A percentile compares a stretch with the other conserved stretches of the same genome.
Evolutionary conservation across 1,139 yeast genomes (phyloP).

Genomic region (Scheffersomyces titani): DNA sequence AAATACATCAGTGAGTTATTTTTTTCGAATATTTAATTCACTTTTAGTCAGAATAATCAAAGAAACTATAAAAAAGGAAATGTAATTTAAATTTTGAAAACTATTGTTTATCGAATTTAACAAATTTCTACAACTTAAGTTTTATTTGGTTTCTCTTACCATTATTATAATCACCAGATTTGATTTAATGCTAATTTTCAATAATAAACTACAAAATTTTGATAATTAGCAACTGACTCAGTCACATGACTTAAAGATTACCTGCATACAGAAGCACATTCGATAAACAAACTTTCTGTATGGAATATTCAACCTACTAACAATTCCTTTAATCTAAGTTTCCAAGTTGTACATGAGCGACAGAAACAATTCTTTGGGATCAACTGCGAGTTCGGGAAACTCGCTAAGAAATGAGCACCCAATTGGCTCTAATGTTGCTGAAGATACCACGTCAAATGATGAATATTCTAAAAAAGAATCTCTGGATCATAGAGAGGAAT

Average conservation of each 20-base stretch:
- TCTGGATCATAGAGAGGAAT: background rate
- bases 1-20: no score
- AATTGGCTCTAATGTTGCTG: background rate
- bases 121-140: no score
- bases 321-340: background rate
- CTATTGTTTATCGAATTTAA: no score
- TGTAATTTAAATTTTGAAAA: no score
- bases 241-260: background rate
- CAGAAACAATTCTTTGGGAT: background rate
- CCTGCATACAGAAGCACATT: background rate
- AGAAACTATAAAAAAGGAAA: no score
- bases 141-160: no score
- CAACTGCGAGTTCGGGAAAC: background rate
- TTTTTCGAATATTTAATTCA: no score
- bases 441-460: background rate
- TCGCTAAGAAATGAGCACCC: background rate
- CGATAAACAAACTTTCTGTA: background rate
- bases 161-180: no score
- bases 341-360: background rate
- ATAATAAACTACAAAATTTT: background rate
- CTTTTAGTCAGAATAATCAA: no score
- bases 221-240: background rate
- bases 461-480: background rate
- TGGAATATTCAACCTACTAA: background rate
- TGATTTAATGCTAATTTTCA: no score